phyloP scores from a whole-genome alignment of 306 rosid species.

The Quercus berberidifolia region DNA sequence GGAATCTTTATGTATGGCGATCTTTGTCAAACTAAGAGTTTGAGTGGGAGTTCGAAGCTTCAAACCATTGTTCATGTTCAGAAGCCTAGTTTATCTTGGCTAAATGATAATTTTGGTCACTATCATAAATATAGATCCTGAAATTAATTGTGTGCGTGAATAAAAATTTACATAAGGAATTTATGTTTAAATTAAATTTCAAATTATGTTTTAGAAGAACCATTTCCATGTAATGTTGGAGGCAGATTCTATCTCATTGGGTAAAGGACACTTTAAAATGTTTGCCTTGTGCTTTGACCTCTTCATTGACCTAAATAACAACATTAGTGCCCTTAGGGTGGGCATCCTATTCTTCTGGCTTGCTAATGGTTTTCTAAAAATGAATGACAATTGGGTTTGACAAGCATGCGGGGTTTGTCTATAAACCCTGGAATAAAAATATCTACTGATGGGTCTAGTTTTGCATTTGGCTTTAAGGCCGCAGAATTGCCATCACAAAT shows the following conservation, averaged over 20 bases:
- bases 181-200: neutral
- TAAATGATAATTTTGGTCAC: neutral
- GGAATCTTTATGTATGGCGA: neutral
- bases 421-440: neutral
- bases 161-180: neutral
- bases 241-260: neutral
- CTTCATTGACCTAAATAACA: neutral
- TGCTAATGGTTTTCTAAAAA: neutral
- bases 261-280: neutral
- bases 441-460: neutral
- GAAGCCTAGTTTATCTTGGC: neutral
- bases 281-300: neutral
- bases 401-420: neutral
- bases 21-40: neutral
- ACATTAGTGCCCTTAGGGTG: neutral
- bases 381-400: neutral
- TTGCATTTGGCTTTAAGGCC: neutral
- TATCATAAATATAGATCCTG: neutral
- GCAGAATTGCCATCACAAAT: neutral
- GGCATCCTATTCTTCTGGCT: neutral
- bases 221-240: neutral
- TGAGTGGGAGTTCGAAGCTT: neutral
- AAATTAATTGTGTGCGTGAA: neutral
- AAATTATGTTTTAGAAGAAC: neutral
- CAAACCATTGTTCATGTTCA: neutral